Evolutionary conservation across 805 yeast genomes (phyloP).

Genomic region (Cyberlindnera maclurae): DNA sequence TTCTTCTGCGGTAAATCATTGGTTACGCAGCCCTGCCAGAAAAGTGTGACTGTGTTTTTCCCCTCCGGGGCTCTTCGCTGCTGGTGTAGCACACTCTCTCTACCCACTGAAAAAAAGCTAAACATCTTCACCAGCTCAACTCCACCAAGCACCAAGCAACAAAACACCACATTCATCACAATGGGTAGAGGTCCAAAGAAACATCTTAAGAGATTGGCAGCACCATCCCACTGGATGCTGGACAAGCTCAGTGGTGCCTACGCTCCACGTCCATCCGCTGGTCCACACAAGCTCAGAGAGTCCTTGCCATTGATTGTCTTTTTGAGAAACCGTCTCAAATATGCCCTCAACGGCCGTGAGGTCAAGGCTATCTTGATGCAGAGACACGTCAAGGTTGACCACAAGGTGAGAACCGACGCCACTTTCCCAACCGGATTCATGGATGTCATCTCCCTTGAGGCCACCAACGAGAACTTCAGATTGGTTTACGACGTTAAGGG

Average conservation of each 20-base stretch:
- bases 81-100: slow-evolving; percentile 2
- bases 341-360: slow-evolving; percentile 98
- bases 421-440: slow-evolving; percentile 99
- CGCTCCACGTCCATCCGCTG: slow-evolving; percentile 99
- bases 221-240: slow-evolving; percentile 99
- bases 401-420: slow-evolving; percentile 98
- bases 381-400: slow-evolving; percentile 97
- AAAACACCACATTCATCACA: slow-evolving; percentile 12
- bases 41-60: no score
- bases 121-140: slow-evolving; percentile 7
- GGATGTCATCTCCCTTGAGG: slow-evolving; percentile 97
- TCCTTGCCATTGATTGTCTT: slow-evolving; percentile 95
- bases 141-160: slow-evolving; percentile 1
- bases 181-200: slow-evolving; percentile 56
- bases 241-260: slow-evolving; percentile 99
- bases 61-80: no score
- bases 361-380: slow-evolving; percentile 97
- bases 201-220: slow-evolving; percentile 99
- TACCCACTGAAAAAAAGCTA: slow-evolving; percentile 13
- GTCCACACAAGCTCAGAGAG: slow-evolving; percentile 99
- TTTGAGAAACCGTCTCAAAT: slow-evolving; percentile 97
- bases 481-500: slow-evolving; percentile 97
- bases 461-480: slow-evolving; percentile 99
- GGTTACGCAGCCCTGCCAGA: no score
- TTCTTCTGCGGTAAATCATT: no score